A percentile compares a stretch with the other conserved stretches of the same genome.
Evolutionary conservation across 345 rosid genomes (phyloP).

Genomic region (Atalantia buxifolia): DNA sequence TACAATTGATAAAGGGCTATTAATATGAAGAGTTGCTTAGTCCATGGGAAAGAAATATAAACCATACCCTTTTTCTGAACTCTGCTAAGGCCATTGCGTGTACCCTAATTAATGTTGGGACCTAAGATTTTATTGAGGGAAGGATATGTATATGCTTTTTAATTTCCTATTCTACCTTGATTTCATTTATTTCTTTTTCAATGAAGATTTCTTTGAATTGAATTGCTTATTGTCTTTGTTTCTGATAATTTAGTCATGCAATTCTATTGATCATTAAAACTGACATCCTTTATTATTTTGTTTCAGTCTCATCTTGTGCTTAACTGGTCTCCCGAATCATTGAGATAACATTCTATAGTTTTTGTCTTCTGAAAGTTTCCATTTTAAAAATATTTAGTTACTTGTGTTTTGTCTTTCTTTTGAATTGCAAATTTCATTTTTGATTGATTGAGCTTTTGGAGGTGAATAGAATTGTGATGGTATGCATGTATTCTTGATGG

Average conservation of each 20-base stretch:
- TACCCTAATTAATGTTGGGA: conserved; percentile 87
- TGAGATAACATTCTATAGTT: conserved; percentile 42
- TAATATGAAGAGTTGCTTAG: no score
- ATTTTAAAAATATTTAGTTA: no score
- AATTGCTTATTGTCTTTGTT: neutral
- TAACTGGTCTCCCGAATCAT: conserved; percentile 86
- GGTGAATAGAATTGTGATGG: no score
- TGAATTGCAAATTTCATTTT: no score
- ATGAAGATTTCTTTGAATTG: neutral
- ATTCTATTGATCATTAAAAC: neutral
- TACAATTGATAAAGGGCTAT: no score
- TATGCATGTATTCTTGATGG: no score
- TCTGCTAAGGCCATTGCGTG: conserved; percentile 97
- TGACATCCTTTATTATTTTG: conserved; percentile 16
- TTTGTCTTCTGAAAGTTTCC: no score
- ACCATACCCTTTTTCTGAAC: conserved; percentile 79
- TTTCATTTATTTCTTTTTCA: neutral
- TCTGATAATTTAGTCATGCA: neutral
- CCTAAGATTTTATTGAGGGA: conserved; percentile 63
- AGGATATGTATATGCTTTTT: conserved; percentile 48
- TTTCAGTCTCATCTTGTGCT: conserved; percentile 96
- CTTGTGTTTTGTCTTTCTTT: no score
- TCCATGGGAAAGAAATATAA: conserved; percentile 59
- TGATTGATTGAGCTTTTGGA: no score
- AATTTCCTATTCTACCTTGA: neutral